Conservation (phyloP, 148 eudicot genomes). For the Chenopodium formosanum region DNA sequence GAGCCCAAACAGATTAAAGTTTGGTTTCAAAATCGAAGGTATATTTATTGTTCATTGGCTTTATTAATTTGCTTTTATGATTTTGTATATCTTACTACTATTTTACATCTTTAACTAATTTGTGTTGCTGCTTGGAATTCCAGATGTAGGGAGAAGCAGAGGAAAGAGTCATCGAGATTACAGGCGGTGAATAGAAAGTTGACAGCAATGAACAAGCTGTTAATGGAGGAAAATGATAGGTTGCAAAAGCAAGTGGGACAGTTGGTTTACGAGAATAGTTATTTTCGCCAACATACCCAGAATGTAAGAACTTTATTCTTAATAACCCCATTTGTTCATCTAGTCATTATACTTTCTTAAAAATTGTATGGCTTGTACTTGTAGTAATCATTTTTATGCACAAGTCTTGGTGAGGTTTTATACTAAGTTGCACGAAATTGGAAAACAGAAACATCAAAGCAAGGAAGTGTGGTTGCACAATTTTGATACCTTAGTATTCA, state of each 20-base stretch:
- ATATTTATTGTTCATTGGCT: conserved; percentile 1
- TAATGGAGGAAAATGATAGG: conserved; percentile 57
- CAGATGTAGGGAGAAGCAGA: conserved; percentile 54
- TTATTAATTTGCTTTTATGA: not conserved
- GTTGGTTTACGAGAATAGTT: conserved; percentile 46
- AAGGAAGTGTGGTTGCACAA: not conserved
- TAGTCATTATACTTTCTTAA: not conserved
- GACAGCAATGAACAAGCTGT: conserved; percentile 46
- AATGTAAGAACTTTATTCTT: conserved; percentile 32
- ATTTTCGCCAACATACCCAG: conserved; percentile 45
- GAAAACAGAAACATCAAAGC: not conserved
- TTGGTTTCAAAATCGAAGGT: conserved; percentile 94
- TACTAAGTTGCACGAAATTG: not conserved
- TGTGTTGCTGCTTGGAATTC: not conserved
- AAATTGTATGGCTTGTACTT: not conserved
- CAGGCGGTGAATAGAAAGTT: conserved; percentile 43
- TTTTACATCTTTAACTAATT: not conserved
- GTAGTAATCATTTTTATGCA: not conserved
- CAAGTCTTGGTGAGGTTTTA: not conserved
- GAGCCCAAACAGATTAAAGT: conserved; percentile 95
- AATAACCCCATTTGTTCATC: not conserved
- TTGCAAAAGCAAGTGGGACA: conserved; percentile 52
- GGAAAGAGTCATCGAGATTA: conserved; percentile 41
- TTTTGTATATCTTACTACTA: not conserved
- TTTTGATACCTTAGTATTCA: not conserved